Percentiles rank a stretch among this genome's conserved stretches.
These are phyloP conservation scores for Ophiostoma australiae DNA, from an alignment of 2,329 filamentous ascomycete genomes.

Conservation along the genomic window DNA sequence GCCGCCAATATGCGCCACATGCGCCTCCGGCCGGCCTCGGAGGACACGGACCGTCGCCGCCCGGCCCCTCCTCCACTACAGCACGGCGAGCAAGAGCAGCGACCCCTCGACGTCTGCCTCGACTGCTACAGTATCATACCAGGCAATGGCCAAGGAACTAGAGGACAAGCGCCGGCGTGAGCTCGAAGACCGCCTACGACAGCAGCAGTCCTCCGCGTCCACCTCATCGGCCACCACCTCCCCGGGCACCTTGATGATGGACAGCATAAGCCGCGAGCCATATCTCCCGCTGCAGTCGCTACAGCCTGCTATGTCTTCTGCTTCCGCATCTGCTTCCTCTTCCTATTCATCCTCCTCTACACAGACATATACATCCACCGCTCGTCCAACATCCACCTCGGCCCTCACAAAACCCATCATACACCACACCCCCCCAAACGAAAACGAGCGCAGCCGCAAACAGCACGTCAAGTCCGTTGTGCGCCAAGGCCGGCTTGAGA, in stretches of 20 bases:
- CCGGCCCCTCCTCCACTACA: conserved; percentile 6
- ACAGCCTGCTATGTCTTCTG: neutral
- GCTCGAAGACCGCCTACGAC: conserved; percentile 7
- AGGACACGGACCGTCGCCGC: neutral
- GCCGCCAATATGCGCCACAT: neutral
- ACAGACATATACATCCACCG: neutral
- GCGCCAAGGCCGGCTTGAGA: conserved; percentile 38
- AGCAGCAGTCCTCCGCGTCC: neutral
- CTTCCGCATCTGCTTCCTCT: too few species aligned
- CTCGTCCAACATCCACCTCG: conserved; percentile 24
- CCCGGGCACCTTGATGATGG: conserved; percentile 27
- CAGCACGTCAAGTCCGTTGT: conserved; percentile 31
- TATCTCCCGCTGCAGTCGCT: conserved; percentile 20
- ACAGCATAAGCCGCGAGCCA: conserved; percentile 29
- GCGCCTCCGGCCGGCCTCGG: neutral
- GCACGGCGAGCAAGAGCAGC: conserved; percentile 10
- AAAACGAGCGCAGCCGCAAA: conserved; percentile 28
- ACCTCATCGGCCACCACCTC: conserved; percentile 7
- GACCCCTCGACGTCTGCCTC: neutral
- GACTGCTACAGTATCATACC: conserved; percentile 12
- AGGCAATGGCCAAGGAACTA: conserved; percentile 16
- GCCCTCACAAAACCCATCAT: conserved; percentile 32
- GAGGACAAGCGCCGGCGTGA: conserved; percentile 15
- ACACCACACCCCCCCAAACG: conserved; percentile 27
- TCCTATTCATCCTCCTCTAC: neutral